Percentiles rank a stretch among this genome's conserved stretches.
Evolutionary conservation across 495 filamentous ascomycete genomes (phyloP).

Genomic region (Aspergillus affinis): DNA sequence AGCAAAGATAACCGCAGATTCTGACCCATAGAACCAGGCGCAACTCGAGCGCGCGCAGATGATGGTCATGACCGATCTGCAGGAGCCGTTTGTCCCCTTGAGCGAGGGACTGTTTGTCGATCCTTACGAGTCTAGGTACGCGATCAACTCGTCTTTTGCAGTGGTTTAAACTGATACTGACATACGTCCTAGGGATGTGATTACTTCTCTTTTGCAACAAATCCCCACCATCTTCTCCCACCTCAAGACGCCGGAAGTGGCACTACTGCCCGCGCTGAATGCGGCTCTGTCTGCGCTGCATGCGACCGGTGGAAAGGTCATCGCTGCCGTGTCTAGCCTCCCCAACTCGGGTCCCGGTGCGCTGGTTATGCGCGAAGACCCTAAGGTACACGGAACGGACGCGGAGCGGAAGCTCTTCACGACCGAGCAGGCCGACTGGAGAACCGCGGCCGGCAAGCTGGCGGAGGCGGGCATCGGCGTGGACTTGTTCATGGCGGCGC

Average conservation of each 20-base stretch:
- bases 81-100: slow-evolving; percentile 94
- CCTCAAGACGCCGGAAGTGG: slow-evolving; percentile 85
- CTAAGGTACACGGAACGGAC: slow-evolving; percentile 82
- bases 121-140: slow-evolving; percentile 84
- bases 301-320: slow-evolving; percentile 85
- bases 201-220: slow-evolving; percentile 76
- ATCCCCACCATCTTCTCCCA: slow-evolving; percentile 82
- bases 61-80: slow-evolving; percentile 97
- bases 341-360: slow-evolving; percentile 89
- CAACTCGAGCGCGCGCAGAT: slow-evolving; percentile 87
- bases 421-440: slow-evolving; percentile 84
- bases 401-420: slow-evolving; percentile 89
- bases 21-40: slow-evolving; percentile 50
- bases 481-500: slow-evolving; percentile 92
- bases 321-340: slow-evolving; percentile 79
- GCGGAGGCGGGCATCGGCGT: slow-evolving; percentile 84
- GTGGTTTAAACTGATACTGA: not conserved
- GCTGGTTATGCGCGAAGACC: slow-evolving; percentile 81
- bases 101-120: slow-evolving; percentile 94
- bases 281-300: slow-evolving; percentile 78
- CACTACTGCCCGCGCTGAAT: slow-evolving; percentile 78
- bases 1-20: not conserved
- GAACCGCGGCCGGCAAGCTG: slow-evolving; percentile 80
- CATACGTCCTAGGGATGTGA: slow-evolving; percentile 58
- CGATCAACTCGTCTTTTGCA: not conserved